A percentile compares a stretch with the other conserved stretches of the same genome.
Evolutionary conservation across 208 protist species (phyloP).

Genomic region (Endotrypanum monterogeii): DNA sequence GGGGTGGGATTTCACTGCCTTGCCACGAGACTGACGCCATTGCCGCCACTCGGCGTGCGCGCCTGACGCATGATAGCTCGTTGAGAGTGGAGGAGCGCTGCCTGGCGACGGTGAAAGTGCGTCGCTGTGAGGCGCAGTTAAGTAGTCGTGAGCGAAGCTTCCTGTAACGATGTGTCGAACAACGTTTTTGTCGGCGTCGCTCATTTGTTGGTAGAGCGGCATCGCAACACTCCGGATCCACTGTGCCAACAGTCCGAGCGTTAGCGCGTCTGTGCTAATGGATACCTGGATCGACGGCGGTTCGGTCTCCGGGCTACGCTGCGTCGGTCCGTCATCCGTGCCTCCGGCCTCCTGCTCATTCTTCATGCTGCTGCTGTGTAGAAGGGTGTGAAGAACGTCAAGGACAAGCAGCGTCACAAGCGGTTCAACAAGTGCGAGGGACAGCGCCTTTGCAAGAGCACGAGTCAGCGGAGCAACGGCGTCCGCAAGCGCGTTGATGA

Average conservation of each 20-base stretch:
- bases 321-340: background rate
- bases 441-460: constrained; percentile 22
- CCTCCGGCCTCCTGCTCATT: background rate
- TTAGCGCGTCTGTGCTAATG: background rate
- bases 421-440: constrained; percentile 27
- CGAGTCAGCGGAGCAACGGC: constrained; percentile 35
- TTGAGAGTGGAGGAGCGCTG: background rate
- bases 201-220: constrained; percentile 15
- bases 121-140: background rate
- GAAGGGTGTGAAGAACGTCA: constrained; percentile 27
- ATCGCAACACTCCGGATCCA: constrained; percentile 22
- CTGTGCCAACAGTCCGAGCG: constrained; percentile 9
- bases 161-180: constrained; percentile 3
- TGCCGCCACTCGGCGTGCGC: constrained; percentile 21
- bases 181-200: background rate
- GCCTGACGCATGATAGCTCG: background rate
- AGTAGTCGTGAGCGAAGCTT: constrained; percentile 10
- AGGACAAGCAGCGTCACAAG: constrained; percentile 52
- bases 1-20: background rate
- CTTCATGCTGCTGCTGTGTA: background rate
- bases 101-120: background rate
- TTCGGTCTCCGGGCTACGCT: background rate
- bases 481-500: constrained; percentile 41
- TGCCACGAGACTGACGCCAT: constrained; percentile 14
- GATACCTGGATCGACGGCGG: background rate